phyloP scores from a whole-genome alignment of 495 filamentous ascomycete genomes.

The Trichodelitschia bisporula region DNA sequence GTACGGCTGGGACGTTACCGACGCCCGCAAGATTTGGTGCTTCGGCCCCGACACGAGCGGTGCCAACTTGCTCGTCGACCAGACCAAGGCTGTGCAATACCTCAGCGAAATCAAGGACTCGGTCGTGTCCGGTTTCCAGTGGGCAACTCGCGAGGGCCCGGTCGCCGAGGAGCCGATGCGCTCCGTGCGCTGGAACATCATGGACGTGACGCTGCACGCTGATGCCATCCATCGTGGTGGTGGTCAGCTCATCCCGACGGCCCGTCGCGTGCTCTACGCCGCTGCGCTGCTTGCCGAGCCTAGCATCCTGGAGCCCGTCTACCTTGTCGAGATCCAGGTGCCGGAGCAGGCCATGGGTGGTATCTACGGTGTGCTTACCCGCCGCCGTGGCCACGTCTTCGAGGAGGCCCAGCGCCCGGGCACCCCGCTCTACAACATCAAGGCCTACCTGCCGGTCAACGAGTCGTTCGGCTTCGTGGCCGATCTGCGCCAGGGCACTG shows the following conservation, averaged over 20 bases:
- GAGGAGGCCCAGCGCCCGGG: constrained; percentile 91
- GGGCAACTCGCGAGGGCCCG: constrained; percentile 94
- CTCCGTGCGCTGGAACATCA: constrained; percentile 89
- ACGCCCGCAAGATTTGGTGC: constrained; percentile 99
- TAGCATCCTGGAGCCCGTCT: constrained; percentile 84
- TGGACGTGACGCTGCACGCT: constrained; percentile 97
- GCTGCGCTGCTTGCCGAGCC: constrained; percentile 77
- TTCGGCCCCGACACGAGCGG: constrained; percentile 96
- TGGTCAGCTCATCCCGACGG: constrained; percentile 95
- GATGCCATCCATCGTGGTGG: constrained; percentile 99
- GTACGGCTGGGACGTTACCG: constrained; percentile 97
- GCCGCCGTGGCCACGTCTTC: constrained; percentile 97
- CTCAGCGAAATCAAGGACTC: constrained; percentile 99
- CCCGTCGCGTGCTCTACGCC: constrained; percentile 93
- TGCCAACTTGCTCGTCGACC: constrained; percentile 95
- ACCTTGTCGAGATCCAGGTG: constrained; percentile 97
- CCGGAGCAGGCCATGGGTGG: constrained; percentile 98
- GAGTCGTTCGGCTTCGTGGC: constrained; percentile 99
- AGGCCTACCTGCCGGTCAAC: constrained; percentile 97
- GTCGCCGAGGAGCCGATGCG: constrained; percentile 97
- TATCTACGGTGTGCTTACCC: constrained; percentile 98
- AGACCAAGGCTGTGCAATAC: constrained; percentile 99
- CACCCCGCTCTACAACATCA: constrained; percentile 98
- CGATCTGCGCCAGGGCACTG: constrained; percentile 81
- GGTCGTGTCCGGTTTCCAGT: constrained; percentile 98